Evolutionary conservation across 192 early-diverging fungal genomes (phyloP), one percentile per base, ranked within the genome.

Genomic region (Coemansia sp.): DNA sequence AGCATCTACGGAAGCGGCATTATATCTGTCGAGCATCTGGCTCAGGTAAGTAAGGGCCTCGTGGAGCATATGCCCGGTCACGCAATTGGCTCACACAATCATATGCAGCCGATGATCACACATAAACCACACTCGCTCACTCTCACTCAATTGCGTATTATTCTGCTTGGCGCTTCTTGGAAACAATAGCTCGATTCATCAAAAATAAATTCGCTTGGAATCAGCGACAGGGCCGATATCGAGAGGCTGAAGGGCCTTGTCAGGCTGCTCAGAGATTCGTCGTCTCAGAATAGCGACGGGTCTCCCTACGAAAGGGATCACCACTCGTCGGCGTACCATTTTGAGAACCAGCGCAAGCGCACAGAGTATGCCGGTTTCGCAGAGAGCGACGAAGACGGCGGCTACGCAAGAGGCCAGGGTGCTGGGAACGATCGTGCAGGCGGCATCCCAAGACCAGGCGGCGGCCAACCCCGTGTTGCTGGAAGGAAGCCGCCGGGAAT

Each of bases 1-100:
- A 67, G 64, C 24, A 47, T 72, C 5, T 58, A 64, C 25, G 61
- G 68, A 46, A 55, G 50, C 49, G 68, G 68, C 17, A 60, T 72
- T 37, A 64, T 57, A 20, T 64, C 68, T 28, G 40, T 64, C 17
- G 61, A 72, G 24, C 50, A 47, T 25, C 39, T 72, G 43, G 56
- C 50, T 17, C 51, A 72, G 68, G 68, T 72, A 64, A 64, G 68
- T 33, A 15, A 28, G 9, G 14, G 30, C 15, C 23, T 9, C 14
- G 22, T 20, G 3, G 39, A 32, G 5, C 15, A 3, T 19, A 19
- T 40, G 14, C 4, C n/a, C n/a, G n/a, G n/a, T n/a, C n/a, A n/a
- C n/a, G n/a, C n/a, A n/a, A n/a, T n/a, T n/a, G n/a, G n/a, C n/a
- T n/a, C n/a, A n/a, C n/a, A 14, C 19, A 20, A 19, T 9, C 15